A percentile compares a stretch with the other conserved stretches of the same genome.
These are phyloP conservation scores for Tylopilus rubrobrunneus DNA, from an alignment of 768 basidiomycete genomes.

Conservation along the genomic window DNA sequence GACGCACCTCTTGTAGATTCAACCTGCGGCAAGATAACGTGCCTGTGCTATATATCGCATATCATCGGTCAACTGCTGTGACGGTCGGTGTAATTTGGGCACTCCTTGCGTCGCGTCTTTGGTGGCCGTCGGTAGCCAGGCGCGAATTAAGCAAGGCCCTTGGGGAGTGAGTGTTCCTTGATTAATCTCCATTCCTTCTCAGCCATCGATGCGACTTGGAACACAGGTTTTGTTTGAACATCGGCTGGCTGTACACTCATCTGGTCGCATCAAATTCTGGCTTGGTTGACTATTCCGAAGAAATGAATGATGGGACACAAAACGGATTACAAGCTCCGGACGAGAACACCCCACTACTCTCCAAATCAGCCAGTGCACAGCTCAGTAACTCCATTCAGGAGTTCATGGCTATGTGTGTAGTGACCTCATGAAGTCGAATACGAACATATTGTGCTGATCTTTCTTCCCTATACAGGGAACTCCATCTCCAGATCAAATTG, in stretches of 20 bases:
- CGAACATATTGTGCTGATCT: constrained; percentile 2
- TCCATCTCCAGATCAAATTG: constrained; percentile 89
- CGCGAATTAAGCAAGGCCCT: constrained; percentile 80
- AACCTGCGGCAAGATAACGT: constrained; percentile 66
- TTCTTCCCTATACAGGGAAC: constrained; percentile 58
- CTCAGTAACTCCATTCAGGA: constrained; percentile 68
- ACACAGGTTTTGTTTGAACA: constrained; percentile 82
- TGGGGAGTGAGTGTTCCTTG: constrained; percentile 64
- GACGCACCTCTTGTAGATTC: constrained; percentile 46
- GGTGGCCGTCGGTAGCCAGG: constrained; percentile 96
- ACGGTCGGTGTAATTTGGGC: constrained; percentile 88
- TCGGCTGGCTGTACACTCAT: constrained; percentile 93
- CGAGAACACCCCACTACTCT: constrained; percentile 31
- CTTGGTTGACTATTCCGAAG: constrained; percentile 41
- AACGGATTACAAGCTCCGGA: constrained; percentile 13
- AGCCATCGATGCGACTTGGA: not conserved
- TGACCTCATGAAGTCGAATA: not conserved
- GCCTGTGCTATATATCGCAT: constrained; percentile 66
- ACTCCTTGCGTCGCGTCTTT: constrained; percentile 77
- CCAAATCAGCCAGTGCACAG: constrained; percentile 37
- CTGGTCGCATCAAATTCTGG: constrained; percentile 86
- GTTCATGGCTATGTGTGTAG: constrained; percentile 65
- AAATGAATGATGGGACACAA: constrained; percentile 8
- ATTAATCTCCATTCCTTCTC: not conserved
- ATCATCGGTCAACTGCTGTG: constrained; percentile 76